A percentile compares a stretch with the other conserved stretches of the same genome.
phyloP scores from a whole-genome alignment of 2,329 filamentous ascomycete genomes.

The Diaporthe sp. region DNA sequence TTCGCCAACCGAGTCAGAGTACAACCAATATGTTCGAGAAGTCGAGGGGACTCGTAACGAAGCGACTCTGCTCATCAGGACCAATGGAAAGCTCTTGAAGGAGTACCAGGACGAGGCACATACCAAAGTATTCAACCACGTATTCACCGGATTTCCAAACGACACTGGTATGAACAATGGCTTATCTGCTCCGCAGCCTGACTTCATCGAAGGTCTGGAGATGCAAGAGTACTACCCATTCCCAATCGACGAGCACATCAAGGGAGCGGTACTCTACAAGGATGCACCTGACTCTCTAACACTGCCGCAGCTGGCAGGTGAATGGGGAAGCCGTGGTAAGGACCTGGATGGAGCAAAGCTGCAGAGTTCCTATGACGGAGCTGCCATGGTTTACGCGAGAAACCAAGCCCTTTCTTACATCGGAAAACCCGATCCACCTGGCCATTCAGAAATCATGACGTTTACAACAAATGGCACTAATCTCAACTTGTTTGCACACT shows the following conservation, averaged over 20 bases:
- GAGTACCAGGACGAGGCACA: not conserved
- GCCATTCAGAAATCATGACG: constrained; percentile 45
- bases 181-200: constrained; percentile 47
- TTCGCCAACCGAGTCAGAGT: constrained; percentile 3
- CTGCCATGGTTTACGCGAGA: constrained; percentile 47
- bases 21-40: not conserved
- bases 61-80: not conserved
- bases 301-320: constrained; percentile 48
- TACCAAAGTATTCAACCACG: not conserved
- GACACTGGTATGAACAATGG: constrained; percentile 47
- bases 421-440: constrained; percentile 40
- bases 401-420: constrained; percentile 45
- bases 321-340: constrained; percentile 41
- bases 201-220: constrained; percentile 46
- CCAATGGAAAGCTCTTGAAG: not conserved
- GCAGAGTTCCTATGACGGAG: constrained; percentile 46
- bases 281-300: constrained; percentile 43
- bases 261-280: constrained; percentile 43
- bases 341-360: constrained; percentile 37
- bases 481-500: constrained; percentile 48
- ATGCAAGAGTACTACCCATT: not conserved
- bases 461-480: constrained; percentile 47
- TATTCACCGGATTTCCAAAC: constrained; percentile 42
- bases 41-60: not conserved
- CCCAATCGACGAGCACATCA: constrained; percentile 25